Evolutionary conservation across 371 early-diverging fungal species (phyloP), one percentile per base, ranked within the genome.

Genomic region (Saksenaea oblongispora): DNA sequence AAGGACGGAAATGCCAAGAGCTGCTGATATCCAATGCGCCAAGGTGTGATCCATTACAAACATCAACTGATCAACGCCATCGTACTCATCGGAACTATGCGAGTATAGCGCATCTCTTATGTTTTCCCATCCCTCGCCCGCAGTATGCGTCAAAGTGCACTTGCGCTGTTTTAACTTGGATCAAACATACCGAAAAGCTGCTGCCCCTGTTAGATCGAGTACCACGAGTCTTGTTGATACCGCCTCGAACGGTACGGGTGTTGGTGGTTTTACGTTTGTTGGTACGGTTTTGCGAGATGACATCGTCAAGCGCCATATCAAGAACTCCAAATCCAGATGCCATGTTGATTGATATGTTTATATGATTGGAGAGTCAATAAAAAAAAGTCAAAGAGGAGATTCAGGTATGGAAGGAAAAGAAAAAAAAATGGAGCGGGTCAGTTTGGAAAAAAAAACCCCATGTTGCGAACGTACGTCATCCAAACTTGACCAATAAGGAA

Each of bases 261-360:
- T 34, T 58, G 34, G 27, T 53, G n/a, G 34, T 34, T 59, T 57
- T 54, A 36, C 61, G 66, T 58, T 42, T 64, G 55, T 61, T 60
- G 27, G 66, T 15, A 44, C 56, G 41, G 62, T 68, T 76, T 62
- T 75, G 73, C 27, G 74, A 65, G 47, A 81, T 81, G 59, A 81
- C 76, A 62, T 81, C 81, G 62, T 81, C 81, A 74, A 81, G 81
- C 55, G 81, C 78, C 81, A 81, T 81, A 65, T 81, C 81, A 53
- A 81, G 78, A 64, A 73, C 76, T 36, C 73, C 71, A 56, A 64
- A 34, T 34, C 59, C 62, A 35, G 69, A 62, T 24, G 70, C 59
- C 70, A 69, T 69, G 34, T 59, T 58, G 34, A 47, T 55, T 58
- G 51, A 53, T 66, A 35, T 28, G 51, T n/a, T 58, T 9, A 4